These are phyloP conservation scores for Phytophthora fragariaefolia DNA, from an alignment of 352 stramenopile genomes.

Conservation along the genomic window DNA sequence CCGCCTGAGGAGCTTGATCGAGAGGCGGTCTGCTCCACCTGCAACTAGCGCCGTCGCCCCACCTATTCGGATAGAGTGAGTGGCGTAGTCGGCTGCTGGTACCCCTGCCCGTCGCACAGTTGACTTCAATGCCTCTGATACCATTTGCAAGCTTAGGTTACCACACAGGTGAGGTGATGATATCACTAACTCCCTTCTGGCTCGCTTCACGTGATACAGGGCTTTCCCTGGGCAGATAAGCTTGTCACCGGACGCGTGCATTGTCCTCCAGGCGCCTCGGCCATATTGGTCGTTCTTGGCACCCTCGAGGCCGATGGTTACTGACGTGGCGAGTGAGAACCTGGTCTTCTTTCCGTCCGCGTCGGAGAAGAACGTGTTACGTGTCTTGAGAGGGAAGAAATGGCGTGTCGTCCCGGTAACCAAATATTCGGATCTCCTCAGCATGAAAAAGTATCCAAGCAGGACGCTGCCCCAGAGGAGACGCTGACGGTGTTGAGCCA, in stretches of 20 bases:
- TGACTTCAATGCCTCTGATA: not conserved
- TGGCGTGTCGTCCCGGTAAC: too few species aligned
- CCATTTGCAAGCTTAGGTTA: not conserved
- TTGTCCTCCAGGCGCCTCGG: not conserved
- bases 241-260: not conserved
- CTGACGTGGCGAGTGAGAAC: not conserved
- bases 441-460: not conserved
- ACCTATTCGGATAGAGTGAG: not conserved
- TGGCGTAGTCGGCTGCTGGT: not conserved
- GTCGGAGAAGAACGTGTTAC: not conserved
- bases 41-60: not conserved
- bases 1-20: not conserved
- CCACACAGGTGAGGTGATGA: not conserved
- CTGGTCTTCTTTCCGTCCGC: not conserved
- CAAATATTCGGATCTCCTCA: not conserved
- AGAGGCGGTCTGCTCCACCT: not conserved
- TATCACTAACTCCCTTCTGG: not conserved
- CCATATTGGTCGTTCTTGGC: too few species aligned
- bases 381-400: not conserved
- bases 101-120: too few species aligned
- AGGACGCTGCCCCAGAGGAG: not conserved
- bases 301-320: not conserved
- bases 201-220: not conserved
- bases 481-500: not conserved
- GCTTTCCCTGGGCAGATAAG: not conserved